Conservation (phyloP, 73 alveolate genomes). For the Uronychia binucleata region DNA sequence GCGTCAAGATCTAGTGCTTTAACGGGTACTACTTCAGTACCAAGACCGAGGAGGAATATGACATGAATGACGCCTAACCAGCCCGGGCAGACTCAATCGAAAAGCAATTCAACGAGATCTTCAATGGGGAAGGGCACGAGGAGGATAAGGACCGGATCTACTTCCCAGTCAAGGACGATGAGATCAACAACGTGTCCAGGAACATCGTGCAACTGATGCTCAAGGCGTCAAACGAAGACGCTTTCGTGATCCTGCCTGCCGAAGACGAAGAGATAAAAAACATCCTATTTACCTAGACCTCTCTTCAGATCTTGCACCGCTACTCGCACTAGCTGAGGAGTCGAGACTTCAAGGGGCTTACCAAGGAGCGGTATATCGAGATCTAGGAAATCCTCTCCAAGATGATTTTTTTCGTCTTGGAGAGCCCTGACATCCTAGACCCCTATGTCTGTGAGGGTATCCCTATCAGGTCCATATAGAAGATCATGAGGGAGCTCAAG, state of each 20-base stretch:
- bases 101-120: neutral
- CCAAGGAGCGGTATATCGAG: constrained; percentile 6
- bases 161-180: constrained; percentile 60
- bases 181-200: constrained; percentile 48
- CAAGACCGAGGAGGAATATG: constrained; percentile 20
- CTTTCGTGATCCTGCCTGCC: constrained; percentile 43
- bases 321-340: constrained; percentile 5
- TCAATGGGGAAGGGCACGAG: neutral
- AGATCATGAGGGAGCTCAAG: constrained; percentile 30
- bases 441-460: constrained; percentile 31
- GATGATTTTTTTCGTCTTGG: constrained; percentile 2
- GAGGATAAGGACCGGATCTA: constrained; percentile 21
- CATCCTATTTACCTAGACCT: constrained; percentile 51
- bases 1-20: constrained; percentile 53
- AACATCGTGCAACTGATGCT: constrained; percentile 33
- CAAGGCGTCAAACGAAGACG: constrained; percentile 60
- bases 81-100: neutral
- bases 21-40: constrained; percentile 16
- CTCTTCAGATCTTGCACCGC: constrained; percentile 13
- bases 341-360: neutral
- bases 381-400: constrained; percentile 28
- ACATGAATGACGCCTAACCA: neutral
- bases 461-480: constrained; percentile 13
- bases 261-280: constrained; percentile 39
- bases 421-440: constrained; percentile 30